Conservation (phyloP, 257 asterid genomes). For the Solanum chmielewskii region DNA sequence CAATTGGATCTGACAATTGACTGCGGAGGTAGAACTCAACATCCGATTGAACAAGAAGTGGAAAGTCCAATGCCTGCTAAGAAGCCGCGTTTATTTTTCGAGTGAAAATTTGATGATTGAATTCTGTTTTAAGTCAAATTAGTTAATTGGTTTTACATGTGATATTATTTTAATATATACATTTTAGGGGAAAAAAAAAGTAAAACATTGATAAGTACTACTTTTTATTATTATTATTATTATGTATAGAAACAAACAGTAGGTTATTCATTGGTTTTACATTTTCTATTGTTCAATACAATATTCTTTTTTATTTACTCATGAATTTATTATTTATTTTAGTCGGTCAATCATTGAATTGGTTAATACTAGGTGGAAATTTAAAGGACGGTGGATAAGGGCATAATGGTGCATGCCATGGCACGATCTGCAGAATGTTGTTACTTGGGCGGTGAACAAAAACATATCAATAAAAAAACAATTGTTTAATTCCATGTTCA, state of each 20-base stretch:
- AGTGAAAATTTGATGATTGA: not conserved
- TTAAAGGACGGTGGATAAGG: not conserved
- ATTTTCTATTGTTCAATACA: not conserved
- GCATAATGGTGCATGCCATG: not conserved
- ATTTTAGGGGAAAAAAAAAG: not conserved
- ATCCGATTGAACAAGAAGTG: conserved; percentile 28
- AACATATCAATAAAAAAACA: not conserved
- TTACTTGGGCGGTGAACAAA: not conserved
- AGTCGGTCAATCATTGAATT: not conserved
- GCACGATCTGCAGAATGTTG: not conserved
- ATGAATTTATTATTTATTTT: not conserved
- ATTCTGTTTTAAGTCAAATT: not conserved
- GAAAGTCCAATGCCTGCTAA: conserved; percentile 44
- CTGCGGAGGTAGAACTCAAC: conserved; percentile 4
- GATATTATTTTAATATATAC: not conserved
- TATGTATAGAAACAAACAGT: not conserved
- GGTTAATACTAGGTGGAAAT: not conserved
- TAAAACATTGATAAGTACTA: not conserved
- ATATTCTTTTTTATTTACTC: not conserved
- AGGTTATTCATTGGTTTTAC: not conserved
- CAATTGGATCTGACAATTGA: conserved; percentile 10
- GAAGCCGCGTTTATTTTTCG: conserved; percentile 15
- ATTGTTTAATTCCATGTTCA: not conserved
- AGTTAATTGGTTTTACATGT: not conserved
- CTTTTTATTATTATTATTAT: not conserved